Conservation (phyloP, 2,329 filamentous ascomycete species). For the Botrytis sinoallii region DNA sequence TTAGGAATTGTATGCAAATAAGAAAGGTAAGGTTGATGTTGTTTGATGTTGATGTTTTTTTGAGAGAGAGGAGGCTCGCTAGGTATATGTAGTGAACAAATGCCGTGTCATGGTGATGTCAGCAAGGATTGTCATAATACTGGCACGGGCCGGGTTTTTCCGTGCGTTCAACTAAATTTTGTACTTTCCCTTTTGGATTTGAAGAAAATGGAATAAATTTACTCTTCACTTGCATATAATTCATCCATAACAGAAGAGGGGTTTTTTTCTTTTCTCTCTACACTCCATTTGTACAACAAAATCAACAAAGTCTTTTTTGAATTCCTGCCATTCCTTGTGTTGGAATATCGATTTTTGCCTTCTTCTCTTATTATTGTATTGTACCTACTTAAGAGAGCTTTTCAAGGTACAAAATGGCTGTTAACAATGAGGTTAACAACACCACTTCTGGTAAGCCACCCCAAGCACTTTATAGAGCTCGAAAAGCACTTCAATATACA, state of each 20-base stretch:
- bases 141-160: slow-evolving; percentile 11
- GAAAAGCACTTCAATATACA: not conserved
- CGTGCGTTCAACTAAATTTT: slow-evolving; percentile 9
- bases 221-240: slow-evolving; percentile 6
- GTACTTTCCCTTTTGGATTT: slow-evolving; percentile 14
- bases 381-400: slow-evolving; percentile 3
- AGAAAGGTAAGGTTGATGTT: not conserved
- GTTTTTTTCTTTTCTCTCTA: not conserved
- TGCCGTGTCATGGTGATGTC: not conserved
- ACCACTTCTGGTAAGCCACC: slow-evolving; percentile 32
- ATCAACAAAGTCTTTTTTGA: slow-evolving; percentile 2
- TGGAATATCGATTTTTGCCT: not conserved
- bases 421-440: slow-evolving; percentile 33
- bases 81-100: not conserved
- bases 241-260: not conserved
- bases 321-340: slow-evolving; percentile 6
- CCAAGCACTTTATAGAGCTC: not conserved
- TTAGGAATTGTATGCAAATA: slow-evolving; percentile 5
- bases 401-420: slow-evolving; percentile 30
- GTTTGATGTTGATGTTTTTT: not conserved
- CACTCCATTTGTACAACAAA: slow-evolving; percentile 10
- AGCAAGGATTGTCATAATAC: slow-evolving; percentile 4
- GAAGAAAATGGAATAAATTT: slow-evolving; percentile 8
- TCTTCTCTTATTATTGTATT: slow-evolving; percentile 16
- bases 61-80: not conserved